Evolutionary conservation across 2,329 filamentous ascomycete genomes (phyloP).

Genomic region (Penicillium sp.): DNA sequence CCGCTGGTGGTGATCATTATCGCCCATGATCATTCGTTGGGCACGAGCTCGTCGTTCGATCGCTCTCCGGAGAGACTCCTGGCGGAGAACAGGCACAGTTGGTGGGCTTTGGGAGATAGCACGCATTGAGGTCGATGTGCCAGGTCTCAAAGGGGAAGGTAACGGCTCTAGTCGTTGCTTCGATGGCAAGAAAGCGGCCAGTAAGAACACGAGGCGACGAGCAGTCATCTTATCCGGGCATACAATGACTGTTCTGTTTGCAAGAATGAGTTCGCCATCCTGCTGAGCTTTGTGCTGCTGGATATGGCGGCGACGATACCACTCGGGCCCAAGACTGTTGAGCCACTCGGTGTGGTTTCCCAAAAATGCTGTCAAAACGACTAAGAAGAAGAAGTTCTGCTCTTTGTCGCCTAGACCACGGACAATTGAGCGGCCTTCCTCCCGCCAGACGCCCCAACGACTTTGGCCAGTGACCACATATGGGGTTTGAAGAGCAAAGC

Average conservation of each 20-base stretch:
- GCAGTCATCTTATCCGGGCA: conserved; percentile 60
- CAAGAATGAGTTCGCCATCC: conserved; percentile 48
- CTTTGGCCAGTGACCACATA: conserved; percentile 58
- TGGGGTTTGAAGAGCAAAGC: conserved; percentile 55
- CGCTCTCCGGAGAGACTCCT: conserved; percentile 53
- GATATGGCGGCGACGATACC: conserved; percentile 52
- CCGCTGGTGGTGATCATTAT: conserved; percentile 33
- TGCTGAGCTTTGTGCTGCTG: conserved; percentile 50
- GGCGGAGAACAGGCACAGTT: conserved; percentile 48
- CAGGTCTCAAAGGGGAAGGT: conserved; percentile 40
- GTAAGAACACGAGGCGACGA: conserved; percentile 56
- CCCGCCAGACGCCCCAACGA: conserved; percentile 60
- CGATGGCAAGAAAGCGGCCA: conserved; percentile 58
- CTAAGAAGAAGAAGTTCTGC: conserved; percentile 59
- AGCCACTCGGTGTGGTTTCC: conserved; percentile 62
- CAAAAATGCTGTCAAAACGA: conserved; percentile 58
- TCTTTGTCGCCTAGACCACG: conserved; percentile 54
- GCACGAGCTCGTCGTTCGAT: conserved; percentile 52
- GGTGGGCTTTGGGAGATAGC: conserved; percentile 55
- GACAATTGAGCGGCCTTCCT: conserved; percentile 59
- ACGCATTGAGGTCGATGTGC: conserved; percentile 46
- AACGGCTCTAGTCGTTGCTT: conserved; percentile 40
- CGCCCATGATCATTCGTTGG: conserved; percentile 43
- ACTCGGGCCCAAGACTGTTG: conserved; percentile 52
- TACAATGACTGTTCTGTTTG: conserved; percentile 56